phyloP scores from a whole-genome alignment of 495 filamentous ascomycete species.

The Aspergillus sparsus region DNA sequence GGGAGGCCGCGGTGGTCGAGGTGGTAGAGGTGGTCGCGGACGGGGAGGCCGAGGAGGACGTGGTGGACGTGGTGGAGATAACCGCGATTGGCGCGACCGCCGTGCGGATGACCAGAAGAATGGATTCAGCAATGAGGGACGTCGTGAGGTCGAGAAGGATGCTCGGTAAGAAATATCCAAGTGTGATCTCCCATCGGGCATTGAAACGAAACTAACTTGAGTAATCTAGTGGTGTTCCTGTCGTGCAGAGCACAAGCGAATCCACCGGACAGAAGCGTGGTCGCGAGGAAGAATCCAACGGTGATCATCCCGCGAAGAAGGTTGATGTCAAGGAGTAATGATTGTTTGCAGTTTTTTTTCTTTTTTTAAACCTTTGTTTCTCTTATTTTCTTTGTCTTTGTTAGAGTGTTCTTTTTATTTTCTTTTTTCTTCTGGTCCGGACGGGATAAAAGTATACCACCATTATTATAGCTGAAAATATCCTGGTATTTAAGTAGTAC shows the following conservation, averaged over 20 bases:
- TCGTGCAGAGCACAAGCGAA: conserved; percentile 46
- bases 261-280: conserved; percentile 48
- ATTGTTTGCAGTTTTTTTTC: conserved; percentile 4
- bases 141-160: conserved; percentile 44
- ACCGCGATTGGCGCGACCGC: conserved; percentile 68
- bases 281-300: conserved; percentile 45
- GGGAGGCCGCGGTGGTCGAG: conserved; percentile 35
- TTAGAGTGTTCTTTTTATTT: conserved; percentile 8
- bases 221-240: conserved; percentile 45
- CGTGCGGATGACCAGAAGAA: conserved; percentile 64
- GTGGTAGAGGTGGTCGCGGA: conserved; percentile 33
- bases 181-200: neutral
- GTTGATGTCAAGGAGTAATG: conserved; percentile 49
- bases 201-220: conserved; percentile 11
- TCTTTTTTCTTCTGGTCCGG: conserved; percentile 6
- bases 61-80: conserved; percentile 44
- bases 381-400: conserved; percentile 2
- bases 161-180: conserved; percentile 39
- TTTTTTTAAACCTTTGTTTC: neutral
- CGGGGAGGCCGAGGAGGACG: conserved; percentile 36
- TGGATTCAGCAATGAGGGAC: conserved; percentile 49
- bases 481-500: neutral
- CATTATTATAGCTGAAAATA: conserved; percentile 9
- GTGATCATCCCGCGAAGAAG: conserved; percentile 50
- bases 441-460: conserved; percentile 10